phyloP scores from a whole-genome alignment of 202 grass and related monocot genomes.

The Alloteropsis angusta region DNA sequence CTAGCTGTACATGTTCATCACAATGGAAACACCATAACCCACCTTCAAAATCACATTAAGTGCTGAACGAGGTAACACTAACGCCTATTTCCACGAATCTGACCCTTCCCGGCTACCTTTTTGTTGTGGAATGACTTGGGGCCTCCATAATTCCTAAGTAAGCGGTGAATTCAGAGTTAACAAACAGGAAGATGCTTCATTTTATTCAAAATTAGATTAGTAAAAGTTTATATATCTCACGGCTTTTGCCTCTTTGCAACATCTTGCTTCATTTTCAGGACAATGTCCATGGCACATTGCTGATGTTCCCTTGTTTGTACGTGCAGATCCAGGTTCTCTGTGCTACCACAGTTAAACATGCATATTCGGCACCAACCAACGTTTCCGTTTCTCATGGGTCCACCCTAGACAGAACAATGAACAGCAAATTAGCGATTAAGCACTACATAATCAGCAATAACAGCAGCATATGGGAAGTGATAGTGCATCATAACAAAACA shows the following conservation, averaged over 20 bases:
- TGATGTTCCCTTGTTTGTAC: conserved; percentile 89
- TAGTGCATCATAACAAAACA: not conserved
- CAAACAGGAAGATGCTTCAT: conserved; percentile 8
- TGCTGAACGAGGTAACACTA: conserved; percentile 24
- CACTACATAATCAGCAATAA: conserved; percentile 1
- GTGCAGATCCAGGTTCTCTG: conserved; percentile 71
- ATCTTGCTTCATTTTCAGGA: conserved; percentile 89
- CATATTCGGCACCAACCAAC: conserved; percentile 92
- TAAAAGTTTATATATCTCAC: conserved; percentile 35
- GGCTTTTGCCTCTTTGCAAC: conserved; percentile 56
- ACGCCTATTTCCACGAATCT: conserved; percentile 44
- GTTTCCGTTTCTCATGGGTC: conserved; percentile 47
- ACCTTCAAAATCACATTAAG: conserved; percentile 28
- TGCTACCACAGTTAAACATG: conserved; percentile 65
- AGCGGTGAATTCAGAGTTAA: not conserved
- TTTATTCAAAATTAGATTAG: conserved; percentile 16
- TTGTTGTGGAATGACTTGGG: conserved; percentile 31
- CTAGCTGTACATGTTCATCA: conserved; percentile 14
- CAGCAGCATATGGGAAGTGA: conserved; percentile 5
- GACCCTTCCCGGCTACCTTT: conserved; percentile 40
- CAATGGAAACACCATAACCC: conserved; percentile 3
- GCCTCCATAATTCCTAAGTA: conserved; percentile 37
- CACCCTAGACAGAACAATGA: conserved; percentile 26
- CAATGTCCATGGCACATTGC: conserved; percentile 73
- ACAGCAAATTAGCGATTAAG: conserved; percentile 7